phyloP scores from a whole-genome alignment of 83 land plant species.

The Thuja plicata region DNA sequence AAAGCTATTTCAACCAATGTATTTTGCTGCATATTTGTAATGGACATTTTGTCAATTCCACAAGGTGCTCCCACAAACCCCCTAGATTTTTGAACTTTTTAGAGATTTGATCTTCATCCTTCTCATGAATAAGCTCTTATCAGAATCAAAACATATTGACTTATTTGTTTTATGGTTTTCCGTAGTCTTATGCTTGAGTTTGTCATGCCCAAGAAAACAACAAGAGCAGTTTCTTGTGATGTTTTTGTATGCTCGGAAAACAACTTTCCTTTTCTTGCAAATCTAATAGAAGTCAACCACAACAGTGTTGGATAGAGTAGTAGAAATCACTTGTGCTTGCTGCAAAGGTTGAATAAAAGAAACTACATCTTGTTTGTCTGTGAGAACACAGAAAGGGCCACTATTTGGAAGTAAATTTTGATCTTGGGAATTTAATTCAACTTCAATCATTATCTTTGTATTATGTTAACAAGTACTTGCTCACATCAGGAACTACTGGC shows the following conservation, averaged over 20 bases:
- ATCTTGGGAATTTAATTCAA: conserved; percentile 32
- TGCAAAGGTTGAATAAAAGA: not conserved
- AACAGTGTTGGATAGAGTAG: not conserved
- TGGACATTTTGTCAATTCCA: too few species aligned
- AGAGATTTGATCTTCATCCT: not conserved
- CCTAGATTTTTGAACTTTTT: not conserved
- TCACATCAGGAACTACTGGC: conserved; percentile 78
- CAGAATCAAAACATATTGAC: too few species aligned
- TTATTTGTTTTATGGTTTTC: not conserved
- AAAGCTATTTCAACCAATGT: too few species aligned
- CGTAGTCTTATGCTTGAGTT: not conserved
- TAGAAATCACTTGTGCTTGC: not conserved
- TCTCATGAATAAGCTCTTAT: too few species aligned
- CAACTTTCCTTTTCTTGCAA: too few species aligned
- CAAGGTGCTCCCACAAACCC: too few species aligned
- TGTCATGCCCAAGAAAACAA: not conserved
- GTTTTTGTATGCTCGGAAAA: not conserved
- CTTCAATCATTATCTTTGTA: conserved; percentile 40
- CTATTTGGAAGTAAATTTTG: not conserved
- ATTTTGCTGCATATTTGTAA: too few species aligned
- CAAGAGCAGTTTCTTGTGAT: not conserved
- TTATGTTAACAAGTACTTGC: conserved; percentile 65
- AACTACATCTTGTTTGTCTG: conserved; percentile 14
- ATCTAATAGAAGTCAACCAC: not conserved
- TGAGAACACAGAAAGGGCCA: conserved; percentile 14